Conservation (phyloP, 345 rosid genomes). For the Leavenworthia alabamica region DNA sequence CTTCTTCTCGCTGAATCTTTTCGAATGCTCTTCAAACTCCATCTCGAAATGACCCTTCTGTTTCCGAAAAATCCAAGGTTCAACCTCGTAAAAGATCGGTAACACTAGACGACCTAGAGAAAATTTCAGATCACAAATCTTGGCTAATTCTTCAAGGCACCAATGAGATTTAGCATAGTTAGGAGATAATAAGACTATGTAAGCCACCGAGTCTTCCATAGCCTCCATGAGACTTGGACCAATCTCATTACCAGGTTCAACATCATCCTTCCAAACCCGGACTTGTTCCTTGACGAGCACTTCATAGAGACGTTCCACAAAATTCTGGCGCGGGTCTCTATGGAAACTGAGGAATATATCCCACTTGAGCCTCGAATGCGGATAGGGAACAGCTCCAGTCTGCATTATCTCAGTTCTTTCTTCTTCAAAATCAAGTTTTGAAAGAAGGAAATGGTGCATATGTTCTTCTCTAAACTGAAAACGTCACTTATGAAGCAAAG, state of each 20-base stretch:
- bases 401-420: slow-evolving; percentile 12
- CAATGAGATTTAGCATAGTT: slow-evolving; percentile 37
- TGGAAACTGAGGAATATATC: slow-evolving; percentile 52
- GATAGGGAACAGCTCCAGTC: slow-evolving; percentile 3
- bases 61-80: slow-evolving; percentile 36
- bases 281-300: slow-evolving; percentile 20
- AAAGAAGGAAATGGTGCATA: slow-evolving; percentile 5
- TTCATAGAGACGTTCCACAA: slow-evolving; percentile 28
- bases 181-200: slow-evolving; percentile 35
- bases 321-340: slow-evolving; percentile 34
- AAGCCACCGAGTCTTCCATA: slow-evolving; percentile 42
- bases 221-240: slow-evolving; percentile 32
- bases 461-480: neutral
- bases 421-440: neutral
- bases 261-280: slow-evolving; percentile 33
- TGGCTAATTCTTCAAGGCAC: slow-evolving; percentile 51
- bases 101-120: slow-evolving; percentile 23
- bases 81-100: slow-evolving; percentile 43
- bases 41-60: slow-evolving; percentile 34
- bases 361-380: slow-evolving; percentile 37
- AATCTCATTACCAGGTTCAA: slow-evolving; percentile 30
- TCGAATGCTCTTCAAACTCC: slow-evolving; percentile 28
- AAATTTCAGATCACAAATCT: slow-evolving; percentile 29
- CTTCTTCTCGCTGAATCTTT: slow-evolving; percentile 23
- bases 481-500: neutral